Evolutionary conservation across 257 asterid species (phyloP).

Genomic region (Solanum rostratum): DNA sequence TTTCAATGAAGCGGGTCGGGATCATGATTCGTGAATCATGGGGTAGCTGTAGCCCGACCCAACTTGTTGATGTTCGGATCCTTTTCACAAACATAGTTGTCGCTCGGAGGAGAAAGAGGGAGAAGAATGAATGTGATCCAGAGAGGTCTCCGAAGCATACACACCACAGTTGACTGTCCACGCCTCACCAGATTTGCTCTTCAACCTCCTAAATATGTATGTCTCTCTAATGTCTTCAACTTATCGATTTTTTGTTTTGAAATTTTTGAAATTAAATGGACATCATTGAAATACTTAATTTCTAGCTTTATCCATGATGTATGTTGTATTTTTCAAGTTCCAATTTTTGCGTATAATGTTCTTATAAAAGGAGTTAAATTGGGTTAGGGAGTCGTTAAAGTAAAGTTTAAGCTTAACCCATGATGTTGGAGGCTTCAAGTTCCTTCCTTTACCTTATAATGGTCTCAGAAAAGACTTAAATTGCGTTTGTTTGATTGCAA

Average conservation of each 20-base stretch:
- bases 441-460: not conserved
- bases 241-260: not conserved
- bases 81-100: not conserved
- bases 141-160: constrained; percentile 27
- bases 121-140: not conserved
- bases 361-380: not conserved
- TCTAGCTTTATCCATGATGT: not conserved
- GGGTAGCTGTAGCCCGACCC: not conserved
- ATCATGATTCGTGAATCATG: not conserved
- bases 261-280: not conserved
- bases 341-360: not conserved
- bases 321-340: not conserved
- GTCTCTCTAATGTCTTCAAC: not conserved
- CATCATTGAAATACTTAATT: not conserved
- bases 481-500: not conserved
- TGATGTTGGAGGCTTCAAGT: not conserved
- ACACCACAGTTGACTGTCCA: constrained; percentile 33
- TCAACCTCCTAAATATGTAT: constrained; percentile 55
- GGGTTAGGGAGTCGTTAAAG: not conserved
- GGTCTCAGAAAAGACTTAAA: not conserved
- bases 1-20: not conserved
- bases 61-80: not conserved
- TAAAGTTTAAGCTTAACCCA: not conserved
- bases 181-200: constrained; percentile 54
- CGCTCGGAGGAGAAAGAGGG: not conserved